A percentile compares a stretch with the other conserved stretches of the same genome.
Evolutionary conservation across 495 filamentous ascomycete species (phyloP).

Genomic region (Xylaria grammica): DNA sequence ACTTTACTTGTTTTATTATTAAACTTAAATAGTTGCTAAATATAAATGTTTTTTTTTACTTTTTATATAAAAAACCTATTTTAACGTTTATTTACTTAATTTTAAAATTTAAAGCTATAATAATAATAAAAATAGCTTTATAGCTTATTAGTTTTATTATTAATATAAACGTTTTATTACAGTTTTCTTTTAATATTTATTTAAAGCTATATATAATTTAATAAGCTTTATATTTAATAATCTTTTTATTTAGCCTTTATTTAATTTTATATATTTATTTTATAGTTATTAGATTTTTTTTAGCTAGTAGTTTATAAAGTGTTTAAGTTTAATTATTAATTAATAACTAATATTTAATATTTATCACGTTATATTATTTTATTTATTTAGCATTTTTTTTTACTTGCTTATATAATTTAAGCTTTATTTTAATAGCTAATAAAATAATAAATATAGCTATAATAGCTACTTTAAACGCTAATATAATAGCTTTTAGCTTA

Average conservation of each 20-base stretch:
- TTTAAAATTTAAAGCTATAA: neutral
- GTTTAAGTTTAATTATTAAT: slow-evolving; percentile 4
- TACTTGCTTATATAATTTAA: too few species aligned
- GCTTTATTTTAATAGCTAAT: too few species aligned
- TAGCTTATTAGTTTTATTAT: slow-evolving; percentile 8
- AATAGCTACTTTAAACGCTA: too few species aligned
- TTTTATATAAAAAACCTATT: slow-evolving; percentile 6
- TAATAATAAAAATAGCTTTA: slow-evolving; percentile 8
- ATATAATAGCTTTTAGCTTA: too few species aligned
- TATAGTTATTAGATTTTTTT: slow-evolving; percentile 2
- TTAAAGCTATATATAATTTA: slow-evolving; percentile 20
- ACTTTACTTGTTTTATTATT: neutral
- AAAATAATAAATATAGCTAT: too few species aligned
- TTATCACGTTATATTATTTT: too few species aligned
- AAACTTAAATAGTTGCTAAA: neutral
- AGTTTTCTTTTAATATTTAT: slow-evolving; percentile 14
- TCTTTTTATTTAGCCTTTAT: neutral
- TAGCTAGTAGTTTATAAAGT: neutral
- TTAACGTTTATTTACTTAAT: slow-evolving; percentile 5
- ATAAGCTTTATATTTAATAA: slow-evolving; percentile 12
- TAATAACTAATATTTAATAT: neutral
- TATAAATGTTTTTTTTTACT: slow-evolving; percentile 7
- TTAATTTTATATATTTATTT: slow-evolving; percentile 16
- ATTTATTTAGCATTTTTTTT: too few species aligned
- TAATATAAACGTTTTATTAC: slow-evolving; percentile 19